Evolutionary conservation across 768 basidiomycete species (phyloP), one percentile per base, ranked within the genome.

Genomic region (Rhizopogon sp.): DNA sequence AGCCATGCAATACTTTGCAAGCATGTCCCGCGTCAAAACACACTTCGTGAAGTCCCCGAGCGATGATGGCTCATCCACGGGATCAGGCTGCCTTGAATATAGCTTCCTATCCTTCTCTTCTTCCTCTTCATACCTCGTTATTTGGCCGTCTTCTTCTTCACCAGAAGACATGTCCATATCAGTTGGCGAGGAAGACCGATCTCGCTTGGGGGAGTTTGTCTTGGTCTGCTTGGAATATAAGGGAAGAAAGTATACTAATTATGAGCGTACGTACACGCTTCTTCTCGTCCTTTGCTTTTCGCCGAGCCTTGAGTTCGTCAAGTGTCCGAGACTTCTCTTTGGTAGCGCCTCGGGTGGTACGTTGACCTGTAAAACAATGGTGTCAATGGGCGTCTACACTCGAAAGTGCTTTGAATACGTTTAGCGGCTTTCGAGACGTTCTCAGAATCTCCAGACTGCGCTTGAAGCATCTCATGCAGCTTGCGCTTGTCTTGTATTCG

Each of bases 221-320:
- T 72, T 69, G 67, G 74, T 76, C 81, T 85, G 58, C 39, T 65
- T 49, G 60, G 46, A 43, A 20, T 25, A 51, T 22, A 51, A 60
- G 61, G 57, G 54, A 45, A 46, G 60, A 47, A 45, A 43, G 52
- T 46, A 42, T 46, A 42, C 8, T 20, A 22, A 13, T 14, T 20
- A 46, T 16, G 8, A 16, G 37, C 17, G 50, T 40, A 68, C 83
- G 59, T 69, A 93, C 94, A 57, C 86, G 80, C 67, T 86, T 88
- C 70, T 88, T 87, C 69, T 95, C 91, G 60, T 87, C 91, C 72
- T 93, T 95, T 8, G 91, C 93, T 62, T 87, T 90, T 37, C 95
- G 80, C 63, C 79, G 87, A 5, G 88, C 90, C 72, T 89, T 95
- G 28, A 97, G 77, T 66, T 93, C 93, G 57, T 88, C 88, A 8